Evolutionary conservation across 805 yeast species (phyloP), one percentile per base, ranked within the genome.

Genomic region (Yarrowia sp.): DNA sequence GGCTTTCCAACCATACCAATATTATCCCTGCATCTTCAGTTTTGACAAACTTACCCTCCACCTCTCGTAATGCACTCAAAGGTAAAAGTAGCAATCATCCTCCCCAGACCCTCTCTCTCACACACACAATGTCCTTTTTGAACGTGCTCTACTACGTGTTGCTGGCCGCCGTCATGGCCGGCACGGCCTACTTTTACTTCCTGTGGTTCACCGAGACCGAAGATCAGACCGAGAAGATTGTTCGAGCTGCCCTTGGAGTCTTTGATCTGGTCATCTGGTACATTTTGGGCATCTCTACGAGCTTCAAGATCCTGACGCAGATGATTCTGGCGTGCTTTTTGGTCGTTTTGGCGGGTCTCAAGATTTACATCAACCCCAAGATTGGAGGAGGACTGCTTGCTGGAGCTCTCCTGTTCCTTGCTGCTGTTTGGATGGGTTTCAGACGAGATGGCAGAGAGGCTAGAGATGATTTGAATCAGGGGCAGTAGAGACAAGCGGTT

Each of bases 101-200:
- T 28, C 10, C 18, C 35, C 36, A n/a, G n/a, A 15, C 17, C 28
- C 44, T 6, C 33, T 11, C 60, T 4, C n/a, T 14, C 11, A 31
- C 18, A 28, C 14, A 14, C 44, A 41, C 47, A 39, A 55, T 55
- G 61, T 15, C 61, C 11, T 31, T 55, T 15, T 47, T 55, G 39
- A 55, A 55, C 17, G 47, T 41, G 36, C 47, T 55, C 15, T 55
- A 55, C 47, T 55, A 55, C 42, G 61, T 31, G 47, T 47, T 55
- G 31, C 61, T 55, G 45, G 61, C 61, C 14, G 61, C 61, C 28
- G 44, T 55, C 36, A 55, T 55, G 47, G 31, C 31, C 38, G 61
- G 61, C n/a, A 55, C 61, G 31, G 61, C 38, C 36, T 55, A 39
- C 61, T 55, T 55, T 14, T 55, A 55, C 61, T 55, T 39, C 47